These are phyloP conservation scores for Cardiospermum halicacabum DNA, from an alignment of 345 rosid species.

Conservation along the genomic window DNA sequence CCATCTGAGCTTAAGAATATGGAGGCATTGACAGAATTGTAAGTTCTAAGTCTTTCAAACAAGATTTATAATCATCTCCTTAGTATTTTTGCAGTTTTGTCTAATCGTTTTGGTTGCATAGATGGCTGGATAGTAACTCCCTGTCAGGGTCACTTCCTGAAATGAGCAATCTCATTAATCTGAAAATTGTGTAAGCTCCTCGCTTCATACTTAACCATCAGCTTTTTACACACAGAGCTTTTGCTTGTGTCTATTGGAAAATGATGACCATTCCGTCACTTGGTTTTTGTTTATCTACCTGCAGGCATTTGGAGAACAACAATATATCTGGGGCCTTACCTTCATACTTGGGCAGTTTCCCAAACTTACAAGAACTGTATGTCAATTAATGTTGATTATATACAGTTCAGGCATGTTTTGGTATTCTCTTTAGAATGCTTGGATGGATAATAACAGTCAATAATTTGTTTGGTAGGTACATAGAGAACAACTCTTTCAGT, in stretches of 20 bases:
- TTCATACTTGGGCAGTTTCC: slow-evolving; percentile 54
- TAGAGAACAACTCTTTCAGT: slow-evolving; percentile 73
- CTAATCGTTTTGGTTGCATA: slow-evolving; percentile 23
- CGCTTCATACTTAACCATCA: slow-evolving; percentile 9
- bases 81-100: slow-evolving; percentile 1
- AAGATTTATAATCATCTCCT: not conserved
- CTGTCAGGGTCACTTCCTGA: slow-evolving; percentile 72
- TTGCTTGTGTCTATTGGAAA: not conserved
- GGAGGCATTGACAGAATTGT: slow-evolving; percentile 76
- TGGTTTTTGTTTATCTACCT: slow-evolving; percentile 10
- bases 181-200: slow-evolving; percentile 69
- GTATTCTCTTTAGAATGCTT: not conserved
- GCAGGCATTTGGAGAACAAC: slow-evolving; percentile 96
- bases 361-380: slow-evolving; percentile 74
- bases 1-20: slow-evolving; percentile 56
- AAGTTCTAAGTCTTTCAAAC: slow-evolving; percentile 29
- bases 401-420: not conserved
- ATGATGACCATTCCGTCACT: slow-evolving; percentile 17
- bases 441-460: not conserved
- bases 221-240: not conserved
- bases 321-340: slow-evolving; percentile 73
- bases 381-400: slow-evolving; percentile 12
- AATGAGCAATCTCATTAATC: slow-evolving; percentile 64
- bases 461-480: slow-evolving; percentile 48
- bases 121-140: slow-evolving; percentile 84